phyloP scores from a whole-genome alignment of 2,329 filamentous ascomycete genomes.

The Cercospora zeae-maydis region DNA sequence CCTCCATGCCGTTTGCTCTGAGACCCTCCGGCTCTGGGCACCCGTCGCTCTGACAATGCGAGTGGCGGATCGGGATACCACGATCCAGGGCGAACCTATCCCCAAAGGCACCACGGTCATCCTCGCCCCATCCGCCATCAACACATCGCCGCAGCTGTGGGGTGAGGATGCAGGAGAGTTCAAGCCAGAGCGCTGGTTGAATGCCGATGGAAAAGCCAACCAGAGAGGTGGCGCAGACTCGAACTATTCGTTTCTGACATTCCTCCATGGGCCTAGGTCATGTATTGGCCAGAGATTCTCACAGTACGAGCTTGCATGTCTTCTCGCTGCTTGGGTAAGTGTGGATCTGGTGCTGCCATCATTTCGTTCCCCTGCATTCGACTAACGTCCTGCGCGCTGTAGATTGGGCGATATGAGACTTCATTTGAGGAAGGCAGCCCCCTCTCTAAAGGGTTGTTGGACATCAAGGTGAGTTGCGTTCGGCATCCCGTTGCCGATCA shows the following conservation, averaged over 20 bases:
- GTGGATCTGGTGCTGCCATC: neutral
- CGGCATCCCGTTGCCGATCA: neutral
- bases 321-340: slow-evolving; percentile 64
- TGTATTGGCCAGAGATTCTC: slow-evolving; percentile 84
- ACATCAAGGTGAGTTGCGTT: slow-evolving; percentile 51
- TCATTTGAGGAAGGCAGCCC: slow-evolving; percentile 57
- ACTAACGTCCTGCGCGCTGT: neutral
- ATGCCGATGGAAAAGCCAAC: slow-evolving; percentile 49
- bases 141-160: slow-evolving; percentile 68
- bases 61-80: slow-evolving; percentile 60
- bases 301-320: slow-evolving; percentile 76
- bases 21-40: slow-evolving; percentile 69
- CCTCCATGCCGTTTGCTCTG: slow-evolving; percentile 73
- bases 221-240: slow-evolving; percentile 68
- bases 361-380: neutral
- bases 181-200: slow-evolving; percentile 74
- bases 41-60: slow-evolving; percentile 71
- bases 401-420: slow-evolving; percentile 66
- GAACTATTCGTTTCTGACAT: slow-evolving; percentile 77
- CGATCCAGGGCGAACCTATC: slow-evolving; percentile 61
- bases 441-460: slow-evolving; percentile 50
- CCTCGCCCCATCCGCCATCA: slow-evolving; percentile 63
- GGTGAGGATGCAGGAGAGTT: slow-evolving; percentile 71
- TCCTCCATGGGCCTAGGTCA: slow-evolving; percentile 78
- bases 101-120: slow-evolving; percentile 68